Conservation (phyloP, 2,329 filamentous ascomycete species). For the Fonsecaea multimorphosa region DNA sequence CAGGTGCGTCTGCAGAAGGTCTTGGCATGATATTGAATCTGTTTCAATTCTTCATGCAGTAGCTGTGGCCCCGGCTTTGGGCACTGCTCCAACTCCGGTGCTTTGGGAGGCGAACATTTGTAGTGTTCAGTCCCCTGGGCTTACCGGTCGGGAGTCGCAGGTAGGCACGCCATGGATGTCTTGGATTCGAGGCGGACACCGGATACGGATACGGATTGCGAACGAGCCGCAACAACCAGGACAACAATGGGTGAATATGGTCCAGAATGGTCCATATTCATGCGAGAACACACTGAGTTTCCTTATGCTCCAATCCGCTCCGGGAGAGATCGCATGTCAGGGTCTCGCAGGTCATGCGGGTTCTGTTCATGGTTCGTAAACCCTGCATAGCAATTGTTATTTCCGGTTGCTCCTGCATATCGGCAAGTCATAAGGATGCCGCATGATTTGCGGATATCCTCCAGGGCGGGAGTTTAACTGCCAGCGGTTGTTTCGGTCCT, state of each 20-base stretch:
- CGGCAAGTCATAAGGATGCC: not conserved
- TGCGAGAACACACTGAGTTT: not conserved
- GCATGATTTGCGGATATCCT: conserved; percentile 5
- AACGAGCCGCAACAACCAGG: not conserved
- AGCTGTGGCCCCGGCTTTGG: not conserved
- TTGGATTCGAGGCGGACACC: not conserved
- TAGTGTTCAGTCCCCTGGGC: not conserved
- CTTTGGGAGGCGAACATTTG: not conserved
- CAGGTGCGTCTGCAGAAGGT: not conserved
- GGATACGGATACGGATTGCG: not conserved
- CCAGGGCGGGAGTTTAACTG: not conserved
- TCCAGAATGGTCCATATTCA: not conserved
- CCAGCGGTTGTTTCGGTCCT: not conserved
- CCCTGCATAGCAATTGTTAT: not conserved
- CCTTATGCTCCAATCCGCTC: not conserved
- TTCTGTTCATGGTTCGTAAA: not conserved
- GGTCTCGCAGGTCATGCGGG: conserved; percentile 6
- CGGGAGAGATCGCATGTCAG: not conserved
- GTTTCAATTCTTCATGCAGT: not conserved
- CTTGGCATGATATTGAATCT: not conserved
- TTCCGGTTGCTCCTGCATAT: not conserved
- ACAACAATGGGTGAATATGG: not conserved
- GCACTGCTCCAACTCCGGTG: too few species aligned
- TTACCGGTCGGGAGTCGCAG: not conserved
- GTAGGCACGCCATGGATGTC: not conserved